Evolutionary conservation across 2,329 filamentous ascomycete genomes (phyloP), one percentile per base, ranked within the genome.

Genomic region (Gaeumannomyces sp.): DNA sequence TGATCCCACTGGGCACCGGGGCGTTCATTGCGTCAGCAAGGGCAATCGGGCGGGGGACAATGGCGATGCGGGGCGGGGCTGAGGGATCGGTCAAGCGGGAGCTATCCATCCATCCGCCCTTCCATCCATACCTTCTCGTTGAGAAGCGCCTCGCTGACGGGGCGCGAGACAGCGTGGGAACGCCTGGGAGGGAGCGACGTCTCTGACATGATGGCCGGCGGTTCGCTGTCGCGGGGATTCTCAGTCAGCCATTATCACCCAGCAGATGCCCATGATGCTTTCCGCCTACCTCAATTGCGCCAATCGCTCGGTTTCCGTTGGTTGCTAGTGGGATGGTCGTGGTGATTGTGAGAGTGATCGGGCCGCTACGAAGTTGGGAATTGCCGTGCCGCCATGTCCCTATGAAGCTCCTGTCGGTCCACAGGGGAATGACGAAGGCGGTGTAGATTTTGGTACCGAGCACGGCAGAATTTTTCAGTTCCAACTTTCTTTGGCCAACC

Each of bases 131-230:
- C 95, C 93, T 99, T 99, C 82, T 99, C 95, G 80, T 98, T 98
- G 76, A 99, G 87, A 74, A 99, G 88, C 75, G 94, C 92, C 84
- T 99, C 95, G 84, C 94, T 98, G 81, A 97, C 90, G 69, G 95
- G 94, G 79, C 92, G 87, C 78, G 89, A 85, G 76, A 90, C 84
- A 69, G 86, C 83, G 77, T 85, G 83, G 72, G 87, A 83, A 71
- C 86, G 81, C 69, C 84, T 78, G 73, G 85, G 79, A 75, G 83
- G 81, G 80, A 77, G 72, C 69, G 80, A 78, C 62, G 78, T 76
- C 73, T 85, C 82, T 72, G 84, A 77, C 85, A 87, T 87, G 73
- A 71, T 79, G 74, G 65, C 64, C 62, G 65, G 45, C 45, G 45
- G 45, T 53, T 53, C 45, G 45, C 45, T 53, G 22, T 25, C 19